Conservation (phyloP, 2,329 filamentous ascomycete genomes). For the Pseudocercospora cruenta region DNA sequence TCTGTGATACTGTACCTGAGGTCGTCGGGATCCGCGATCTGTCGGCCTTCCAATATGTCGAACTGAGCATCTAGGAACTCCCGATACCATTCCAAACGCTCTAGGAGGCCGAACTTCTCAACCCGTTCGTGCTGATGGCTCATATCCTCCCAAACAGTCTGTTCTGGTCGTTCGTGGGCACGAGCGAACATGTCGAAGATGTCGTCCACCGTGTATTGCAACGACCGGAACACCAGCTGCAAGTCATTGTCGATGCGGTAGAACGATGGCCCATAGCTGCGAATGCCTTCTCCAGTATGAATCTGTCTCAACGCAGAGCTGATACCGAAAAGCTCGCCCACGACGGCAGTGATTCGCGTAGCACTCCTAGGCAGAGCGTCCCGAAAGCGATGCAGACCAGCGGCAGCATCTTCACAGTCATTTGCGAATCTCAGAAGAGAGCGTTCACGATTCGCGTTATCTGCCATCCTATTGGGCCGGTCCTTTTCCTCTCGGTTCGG, state of each 20-base stretch:
- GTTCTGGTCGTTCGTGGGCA: constrained; percentile 46
- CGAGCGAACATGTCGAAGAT: constrained; percentile 52
- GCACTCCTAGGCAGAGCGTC: constrained; percentile 55
- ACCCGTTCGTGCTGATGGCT: constrained; percentile 51
- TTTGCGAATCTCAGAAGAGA: constrained; percentile 21
- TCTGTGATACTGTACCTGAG: constrained; percentile 14
- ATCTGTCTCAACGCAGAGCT: constrained; percentile 55
- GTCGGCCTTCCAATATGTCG: constrained; percentile 26
- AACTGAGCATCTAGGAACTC: constrained; percentile 50
- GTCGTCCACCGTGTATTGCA: constrained; percentile 57
- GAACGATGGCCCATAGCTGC: constrained; percentile 45
- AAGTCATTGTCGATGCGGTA: constrained; percentile 52
- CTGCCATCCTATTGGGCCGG: constrained; percentile 22
- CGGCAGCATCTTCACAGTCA: constrained; percentile 25
- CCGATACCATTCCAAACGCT: constrained; percentile 56
- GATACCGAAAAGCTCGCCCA: constrained; percentile 60
- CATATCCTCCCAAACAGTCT: constrained; percentile 56
- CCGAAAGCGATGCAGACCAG: constrained; percentile 52
- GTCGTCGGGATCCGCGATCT: not conserved
- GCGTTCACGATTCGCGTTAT: constrained; percentile 12
- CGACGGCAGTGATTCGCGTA: constrained; percentile 57
- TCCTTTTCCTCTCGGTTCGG: not conserved
- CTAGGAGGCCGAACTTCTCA: constrained; percentile 50
- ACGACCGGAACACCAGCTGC: constrained; percentile 52
- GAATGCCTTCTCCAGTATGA: constrained; percentile 47